phyloP scores from a whole-genome alignment of 306 rosid species.

The Cotoneaster glaucophyllus region DNA sequence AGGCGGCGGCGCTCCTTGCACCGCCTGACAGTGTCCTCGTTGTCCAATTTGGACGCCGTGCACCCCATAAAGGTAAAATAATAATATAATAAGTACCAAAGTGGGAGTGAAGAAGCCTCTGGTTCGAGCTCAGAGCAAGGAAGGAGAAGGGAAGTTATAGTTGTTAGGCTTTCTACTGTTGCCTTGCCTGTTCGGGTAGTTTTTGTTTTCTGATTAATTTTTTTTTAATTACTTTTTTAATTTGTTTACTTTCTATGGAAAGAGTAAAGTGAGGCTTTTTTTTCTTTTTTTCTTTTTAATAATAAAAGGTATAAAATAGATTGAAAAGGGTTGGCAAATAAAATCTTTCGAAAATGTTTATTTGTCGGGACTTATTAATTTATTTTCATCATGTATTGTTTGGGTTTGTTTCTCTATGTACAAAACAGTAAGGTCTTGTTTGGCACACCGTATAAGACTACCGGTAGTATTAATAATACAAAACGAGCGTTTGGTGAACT shows the following conservation, averaged over 20 bases:
- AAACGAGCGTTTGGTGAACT: too few species aligned
- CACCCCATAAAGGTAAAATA: constrained; percentile 52
- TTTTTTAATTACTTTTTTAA: background rate
- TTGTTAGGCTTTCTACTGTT: background rate
- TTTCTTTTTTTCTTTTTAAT: background rate
- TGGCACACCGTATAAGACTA: too few species aligned
- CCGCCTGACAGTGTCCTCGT: constrained; percentile 88
- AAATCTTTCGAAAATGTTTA: background rate
- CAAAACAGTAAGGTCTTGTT: background rate
- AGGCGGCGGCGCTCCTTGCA: constrained; percentile 95
- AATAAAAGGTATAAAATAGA: background rate
- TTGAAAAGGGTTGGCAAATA: background rate
- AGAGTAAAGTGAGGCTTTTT: background rate
- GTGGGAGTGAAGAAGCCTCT: background rate
- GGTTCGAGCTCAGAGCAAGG: background rate
- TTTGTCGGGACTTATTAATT: background rate
- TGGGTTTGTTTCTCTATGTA: too few species aligned
- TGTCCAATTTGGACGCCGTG: constrained; percentile 77
- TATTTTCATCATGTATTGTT: too few species aligned
- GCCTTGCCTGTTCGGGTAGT: background rate
- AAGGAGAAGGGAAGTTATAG: background rate
- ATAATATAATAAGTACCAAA: background rate
- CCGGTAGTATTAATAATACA: too few species aligned
- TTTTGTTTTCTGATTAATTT: background rate
- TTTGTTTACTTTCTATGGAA: background rate